A percentile compares a stretch with the other conserved stretches of the same genome.
phyloP scores from a whole-genome alignment of 2,329 filamentous ascomycete species.

The Fonsecaea nubica region DNA sequence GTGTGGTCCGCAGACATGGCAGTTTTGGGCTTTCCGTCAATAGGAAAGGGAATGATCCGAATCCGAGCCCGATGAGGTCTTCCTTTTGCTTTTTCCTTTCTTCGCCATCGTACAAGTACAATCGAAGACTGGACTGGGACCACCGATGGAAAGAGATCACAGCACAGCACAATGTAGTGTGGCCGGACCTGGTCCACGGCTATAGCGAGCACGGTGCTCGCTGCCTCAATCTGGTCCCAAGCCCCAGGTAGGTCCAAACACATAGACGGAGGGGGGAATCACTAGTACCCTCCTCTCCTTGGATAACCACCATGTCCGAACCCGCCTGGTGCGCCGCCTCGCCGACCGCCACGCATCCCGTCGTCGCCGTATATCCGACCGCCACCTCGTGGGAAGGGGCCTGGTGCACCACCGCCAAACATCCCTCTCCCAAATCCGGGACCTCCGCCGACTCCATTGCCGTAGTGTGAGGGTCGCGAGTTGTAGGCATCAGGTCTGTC shows the following conservation, averaged over 20 bases:
- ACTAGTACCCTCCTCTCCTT: constrained; percentile 32
- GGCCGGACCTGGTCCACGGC: not conserved
- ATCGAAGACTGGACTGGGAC: not conserved
- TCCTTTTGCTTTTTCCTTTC: not conserved
- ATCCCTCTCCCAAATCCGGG: constrained; percentile 20
- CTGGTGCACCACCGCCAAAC: constrained; percentile 27
- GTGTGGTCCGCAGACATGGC: too few species aligned
- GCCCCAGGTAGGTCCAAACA: not conserved
- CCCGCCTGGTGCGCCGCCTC: constrained; percentile 65
- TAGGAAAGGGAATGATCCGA: too few species aligned
- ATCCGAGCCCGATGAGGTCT: too few species aligned
- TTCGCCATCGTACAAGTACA: not conserved
- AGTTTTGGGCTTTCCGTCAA: too few species aligned
- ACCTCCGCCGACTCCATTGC: constrained; percentile 36
- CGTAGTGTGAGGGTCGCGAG: constrained; percentile 36
- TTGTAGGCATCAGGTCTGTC: constrained; percentile 28
- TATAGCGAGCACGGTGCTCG: not conserved
- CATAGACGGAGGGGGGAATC: constrained; percentile 3
- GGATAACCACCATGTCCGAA: constrained; percentile 43
- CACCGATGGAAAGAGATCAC: not conserved
- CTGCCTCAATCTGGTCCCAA: not conserved
- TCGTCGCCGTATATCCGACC: constrained; percentile 34
- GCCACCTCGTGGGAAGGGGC: constrained; percentile 24
- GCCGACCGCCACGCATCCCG: constrained; percentile 61
- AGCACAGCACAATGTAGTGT: not conserved